phyloP scores from a whole-genome alignment of 2,329 filamentous ascomycete genomes.

The Fusarium sp. region DNA sequence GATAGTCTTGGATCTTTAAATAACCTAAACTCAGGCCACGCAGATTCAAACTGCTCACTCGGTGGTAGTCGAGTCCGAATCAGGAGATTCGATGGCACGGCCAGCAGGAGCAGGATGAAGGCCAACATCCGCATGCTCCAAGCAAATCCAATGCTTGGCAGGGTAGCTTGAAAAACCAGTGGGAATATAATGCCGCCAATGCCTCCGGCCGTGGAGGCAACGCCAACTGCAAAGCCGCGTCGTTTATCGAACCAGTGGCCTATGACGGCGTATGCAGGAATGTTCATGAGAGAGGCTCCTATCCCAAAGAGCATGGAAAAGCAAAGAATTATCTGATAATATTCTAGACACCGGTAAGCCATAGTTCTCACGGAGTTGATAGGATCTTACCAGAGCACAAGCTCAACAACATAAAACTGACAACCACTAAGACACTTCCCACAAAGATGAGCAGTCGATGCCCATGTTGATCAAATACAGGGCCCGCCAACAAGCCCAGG shows the following conservation, averaged over 20 bases:
- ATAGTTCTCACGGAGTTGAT: background rate
- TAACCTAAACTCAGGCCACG: background rate
- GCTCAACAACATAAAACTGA: background rate
- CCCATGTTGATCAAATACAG: background rate
- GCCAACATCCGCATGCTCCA: background rate
- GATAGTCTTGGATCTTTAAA: background rate
- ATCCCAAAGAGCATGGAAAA: background rate
- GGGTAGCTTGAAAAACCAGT: background rate
- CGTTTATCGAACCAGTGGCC: background rate
- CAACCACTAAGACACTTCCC: background rate
- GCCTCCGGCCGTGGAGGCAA: background rate
- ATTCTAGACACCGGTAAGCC: background rate
- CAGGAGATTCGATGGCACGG: background rate
- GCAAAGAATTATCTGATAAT: background rate
- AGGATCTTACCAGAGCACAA: background rate
- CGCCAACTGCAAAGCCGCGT: background rate
- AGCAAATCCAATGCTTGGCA: background rate
- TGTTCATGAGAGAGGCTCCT: background rate
- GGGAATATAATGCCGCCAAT: background rate
- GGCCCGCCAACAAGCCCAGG: background rate
- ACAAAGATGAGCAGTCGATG: background rate
- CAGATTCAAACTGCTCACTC: background rate
- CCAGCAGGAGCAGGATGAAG: background rate
- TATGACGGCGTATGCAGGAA: background rate
- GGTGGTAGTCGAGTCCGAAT: background rate